Evolutionary conservation across 1,284 basidiomycete species (phyloP), one percentile per base, ranked within the genome.

Genomic region (Ceratobasidium theobromae): DNA sequence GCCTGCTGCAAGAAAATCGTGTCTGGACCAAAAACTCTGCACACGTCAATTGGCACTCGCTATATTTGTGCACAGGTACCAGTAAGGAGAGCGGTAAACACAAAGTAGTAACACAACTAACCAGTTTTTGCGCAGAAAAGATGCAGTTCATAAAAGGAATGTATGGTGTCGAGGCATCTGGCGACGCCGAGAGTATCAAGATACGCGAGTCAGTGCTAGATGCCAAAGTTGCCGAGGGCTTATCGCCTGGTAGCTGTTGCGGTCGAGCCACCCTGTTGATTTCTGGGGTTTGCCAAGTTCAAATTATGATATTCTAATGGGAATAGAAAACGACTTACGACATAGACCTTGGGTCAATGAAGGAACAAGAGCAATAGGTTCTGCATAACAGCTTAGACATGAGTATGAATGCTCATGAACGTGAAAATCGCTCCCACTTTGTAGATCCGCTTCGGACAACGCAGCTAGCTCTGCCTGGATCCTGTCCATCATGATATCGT

Each of bases 81-180:
- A n/a, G n/a, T n/a, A n/a, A n/a, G n/a, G n/a, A n/a, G n/a, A n/a
- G n/a, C n/a, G n/a, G n/a, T n/a, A n/a, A n/a, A n/a, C n/a, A n/a
- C n/a, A n/a, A n/a, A n/a, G n/a, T n/a, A n/a, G n/a, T n/a, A n/a
- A n/a, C 66, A 23, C 40, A 62, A 77, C 85, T 72, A 69, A 91
- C 94, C 67, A 93, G 82, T 79, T 99, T 99, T 76, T 99, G 97
- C 0, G 97, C 97, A 2, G 95, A 95, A 78, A 99, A 99, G 58
- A 99, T 98, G 66, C 94, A 91, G 75, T 99, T 99, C 97, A 99
- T 99, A 75, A 99, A 87, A 11, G 96, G 92, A 58, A 99, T 96
- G 76, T 96, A 96, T 28, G 93, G 90, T 1, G 88, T 84, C 5
- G 91, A 89, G 16, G 89, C 82, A 76, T 95, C 91, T 1, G 91